Base-by-base conservation (phyloP, 768 basidiomycete species). In the Amyloporia xantha region DNA sequence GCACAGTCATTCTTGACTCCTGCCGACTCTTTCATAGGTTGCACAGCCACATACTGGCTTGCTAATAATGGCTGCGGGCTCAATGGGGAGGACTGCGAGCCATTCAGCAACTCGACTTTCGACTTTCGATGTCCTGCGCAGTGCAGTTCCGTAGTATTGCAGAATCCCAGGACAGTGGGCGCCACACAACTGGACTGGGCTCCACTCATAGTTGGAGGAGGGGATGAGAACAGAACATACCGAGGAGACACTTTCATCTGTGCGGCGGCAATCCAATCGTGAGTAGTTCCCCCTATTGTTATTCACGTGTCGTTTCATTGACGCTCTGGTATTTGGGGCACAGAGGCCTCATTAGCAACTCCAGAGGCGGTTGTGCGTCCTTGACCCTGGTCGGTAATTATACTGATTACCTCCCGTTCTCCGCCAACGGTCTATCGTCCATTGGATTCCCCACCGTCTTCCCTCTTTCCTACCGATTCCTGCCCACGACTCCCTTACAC, bases 211-310 rank as follows among this genome's bases (percentile, higher is more conserved):
- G 84, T 93, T 1, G 91, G 91, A n/a, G 91, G 91, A 15, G 88
- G 90, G 2, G 89, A 91, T 66, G 52, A 52, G 0, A 71, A 81
- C 41, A 60, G 62, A 35, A 91, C 89, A 3, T 93, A 92, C 59
- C 76, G 91, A 59, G 88, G 81, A 1, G 91, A 93, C 62, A 81
- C 75, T 48, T 93, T 92, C 62, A 78, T 92, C 30, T 93, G 91
- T 62, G 80, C 87, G 36, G 82, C 91, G 36, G 91, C 88, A 35
- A 71, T 83, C 35, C 90, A 92, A 70, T 79, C 82, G 82, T 91
- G 62, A 65, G 78, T 53, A 6, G 7, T 17, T 38, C 13, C 11
- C 48, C 5, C 41, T n/a, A 35, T n/a, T 39, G 7, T 39, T 21
- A 19, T 9, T 17, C 6, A 9, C 20, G 30, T 33, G 9, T n/a